phyloP scores from a whole-genome alignment of 2,329 filamentous ascomycete species.

The Leptographium galeiforme region DNA sequence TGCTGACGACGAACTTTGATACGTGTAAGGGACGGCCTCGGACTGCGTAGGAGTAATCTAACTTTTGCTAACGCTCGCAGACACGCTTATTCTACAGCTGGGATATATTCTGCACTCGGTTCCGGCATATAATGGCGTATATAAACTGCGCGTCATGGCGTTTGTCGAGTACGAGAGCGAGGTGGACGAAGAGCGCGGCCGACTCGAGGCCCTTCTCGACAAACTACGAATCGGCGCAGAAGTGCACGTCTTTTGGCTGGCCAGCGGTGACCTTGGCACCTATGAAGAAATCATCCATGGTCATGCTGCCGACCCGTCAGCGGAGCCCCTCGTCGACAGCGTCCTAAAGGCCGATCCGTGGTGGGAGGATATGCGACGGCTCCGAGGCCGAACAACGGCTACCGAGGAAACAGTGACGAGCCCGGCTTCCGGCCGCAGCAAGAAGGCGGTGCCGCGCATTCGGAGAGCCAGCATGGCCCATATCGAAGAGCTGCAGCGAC shows the following conservation, averaged over 20 bases:
- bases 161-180: slow-evolving; percentile 85
- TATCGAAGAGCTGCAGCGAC: slow-evolving; percentile 47
- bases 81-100: slow-evolving; percentile 71
- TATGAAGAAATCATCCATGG: slow-evolving; percentile 75
- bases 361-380: slow-evolving; percentile 63
- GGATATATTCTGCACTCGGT: slow-evolving; percentile 77
- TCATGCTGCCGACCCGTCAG: slow-evolving; percentile 37
- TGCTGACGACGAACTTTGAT: slow-evolving; percentile 81
- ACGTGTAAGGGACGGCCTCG: slow-evolving; percentile 48
- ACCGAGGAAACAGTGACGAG: background rate
- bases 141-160: slow-evolving; percentile 62
- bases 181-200: slow-evolving; percentile 61
- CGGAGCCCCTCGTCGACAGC: slow-evolving; percentile 48
- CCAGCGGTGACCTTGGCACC: slow-evolving; percentile 55
- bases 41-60: too few relatives aligned
- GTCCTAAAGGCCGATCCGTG: slow-evolving; percentile 60
- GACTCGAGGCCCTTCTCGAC: slow-evolving; percentile 61
- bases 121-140: slow-evolving; percentile 63
- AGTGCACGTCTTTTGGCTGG: slow-evolving; percentile 69
- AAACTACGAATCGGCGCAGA: slow-evolving; percentile 73
- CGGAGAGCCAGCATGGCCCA: slow-evolving; percentile 40
- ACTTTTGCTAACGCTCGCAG: slow-evolving; percentile 17
- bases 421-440: background rate
- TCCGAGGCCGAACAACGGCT: slow-evolving; percentile 23
- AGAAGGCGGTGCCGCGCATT: background rate